A percentile compares a stretch with the other conserved stretches of the same genome.
phyloP scores from a whole-genome alignment of 352 stramenopile genomes.

The Achlya hypogyna region DNA sequence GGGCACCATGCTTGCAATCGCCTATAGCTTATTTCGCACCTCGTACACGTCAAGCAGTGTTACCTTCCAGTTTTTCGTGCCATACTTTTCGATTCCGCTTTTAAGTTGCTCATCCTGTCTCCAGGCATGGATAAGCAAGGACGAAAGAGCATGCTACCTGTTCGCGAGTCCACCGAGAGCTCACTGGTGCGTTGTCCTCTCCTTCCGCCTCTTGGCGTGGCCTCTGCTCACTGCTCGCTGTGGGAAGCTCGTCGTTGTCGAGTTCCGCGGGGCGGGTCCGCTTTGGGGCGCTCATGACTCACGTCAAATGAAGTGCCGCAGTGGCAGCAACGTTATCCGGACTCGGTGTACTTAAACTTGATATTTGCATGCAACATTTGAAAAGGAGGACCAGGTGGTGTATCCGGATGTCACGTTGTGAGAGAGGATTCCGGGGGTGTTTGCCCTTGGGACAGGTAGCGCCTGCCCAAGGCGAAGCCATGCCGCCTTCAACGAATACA shows the following conservation, averaged over 20 bases:
- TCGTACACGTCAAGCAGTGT: neutral
- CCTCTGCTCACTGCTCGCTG: neutral
- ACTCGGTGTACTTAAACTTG: too few relatives aligned
- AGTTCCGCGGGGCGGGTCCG: neutral
- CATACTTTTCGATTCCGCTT: slow-evolving; percentile 60
- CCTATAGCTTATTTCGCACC: slow-evolving; percentile 1
- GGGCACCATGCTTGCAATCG: slow-evolving; percentile 32
- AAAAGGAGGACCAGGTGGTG: too few relatives aligned
- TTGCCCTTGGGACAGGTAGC: too few relatives aligned
- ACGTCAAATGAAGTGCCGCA: too few relatives aligned
- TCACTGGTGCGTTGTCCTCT: slow-evolving; percentile 41
- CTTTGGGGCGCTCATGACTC: slow-evolving; percentile 1
- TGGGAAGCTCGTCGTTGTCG: neutral
- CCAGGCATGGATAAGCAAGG: neutral
- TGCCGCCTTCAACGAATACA: too few relatives aligned
- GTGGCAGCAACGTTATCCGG: too few relatives aligned
- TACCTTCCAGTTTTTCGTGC: slow-evolving; percentile 82
- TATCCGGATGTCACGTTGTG: too few relatives aligned
- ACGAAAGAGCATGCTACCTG: slow-evolving; percentile 27
- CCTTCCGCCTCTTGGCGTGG: slow-evolving; percentile 25
- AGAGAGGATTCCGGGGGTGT: too few relatives aligned
- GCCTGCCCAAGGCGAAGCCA: too few relatives aligned
- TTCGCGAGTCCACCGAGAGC: slow-evolving; percentile 54
- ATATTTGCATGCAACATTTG: too few relatives aligned
- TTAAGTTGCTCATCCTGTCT: slow-evolving; percentile 61